Base-by-base conservation (phyloP, 768 basidiomycete genomes). In the Chalciporus sphaerocephalus region DNA sequence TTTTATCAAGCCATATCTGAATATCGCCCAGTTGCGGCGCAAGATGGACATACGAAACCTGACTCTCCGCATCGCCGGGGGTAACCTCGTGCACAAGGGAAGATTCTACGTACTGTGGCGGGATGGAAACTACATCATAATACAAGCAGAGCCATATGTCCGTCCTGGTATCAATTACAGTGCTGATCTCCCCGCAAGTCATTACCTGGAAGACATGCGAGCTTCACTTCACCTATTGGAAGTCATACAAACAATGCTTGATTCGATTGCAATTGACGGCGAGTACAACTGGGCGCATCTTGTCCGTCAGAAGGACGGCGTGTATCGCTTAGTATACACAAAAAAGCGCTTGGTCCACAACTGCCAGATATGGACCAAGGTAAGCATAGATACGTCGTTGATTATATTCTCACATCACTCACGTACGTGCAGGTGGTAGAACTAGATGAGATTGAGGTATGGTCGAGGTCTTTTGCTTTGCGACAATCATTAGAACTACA, bases 241-340 rank as follows among this genome's bases (percentile, higher is more conserved):
- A 36, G 60, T 65, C 6, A 47, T 66, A 43, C 67, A 67, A 32
- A 56, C 59, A 7, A 68, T 68, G 65, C 46, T 68, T 5, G 66
- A 68, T 18, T 47, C 38, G 4, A 58, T 66, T 38, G 50, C 52
- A 5, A 49, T 66, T 11, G 64, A 67, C 6, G 50, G 60, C 20
- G 56, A 65, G 46, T 49, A 60, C 9, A 68, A 67, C 37, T 66
- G 62, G 62, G 67, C 67, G 36, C 43, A 68, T 55, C 52, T 66
- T 15, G 51, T 66, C 13, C 65, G 61, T 16, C 44, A 54, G 33
- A 68, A 64, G 48, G 53, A 61, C 33, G 44, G 44, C 12, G 51
- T 28, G 3, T 62, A 64, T 30, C 55, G 55, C 13, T 40, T 68
- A 36, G 50, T 54, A n/a, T 67, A 66, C 40, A 49, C 15, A 38